phyloP scores from a whole-genome alignment of 306 rosid genomes.

The Pyrus communis region DNA sequence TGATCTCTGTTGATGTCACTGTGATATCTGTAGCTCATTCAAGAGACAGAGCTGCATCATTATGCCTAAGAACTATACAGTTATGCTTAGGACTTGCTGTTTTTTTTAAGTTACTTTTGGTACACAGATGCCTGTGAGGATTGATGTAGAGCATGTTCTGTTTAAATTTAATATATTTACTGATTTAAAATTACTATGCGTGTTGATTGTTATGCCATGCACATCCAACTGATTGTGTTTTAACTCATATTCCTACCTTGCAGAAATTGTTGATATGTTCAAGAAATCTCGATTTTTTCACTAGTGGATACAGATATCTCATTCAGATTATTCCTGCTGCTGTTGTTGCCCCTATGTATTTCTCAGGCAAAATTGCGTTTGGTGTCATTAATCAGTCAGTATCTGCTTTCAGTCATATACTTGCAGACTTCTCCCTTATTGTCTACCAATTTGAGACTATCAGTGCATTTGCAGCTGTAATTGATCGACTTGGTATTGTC shows the following conservation, averaged over 20 bases:
- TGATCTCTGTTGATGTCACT: too few relatives aligned
- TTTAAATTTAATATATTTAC: too few relatives aligned
- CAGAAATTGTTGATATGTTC: slow-evolving; percentile 88
- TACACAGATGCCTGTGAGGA: too few relatives aligned
- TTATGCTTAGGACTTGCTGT: neutral
- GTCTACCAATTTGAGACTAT: slow-evolving; percentile 91
- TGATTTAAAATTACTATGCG: too few relatives aligned
- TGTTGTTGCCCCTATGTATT: slow-evolving; percentile 96
- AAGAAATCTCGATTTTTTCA: slow-evolving; percentile 89
- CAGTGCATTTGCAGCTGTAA: slow-evolving; percentile 93
- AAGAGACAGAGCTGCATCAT: too few relatives aligned
- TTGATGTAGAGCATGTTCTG: too few relatives aligned
- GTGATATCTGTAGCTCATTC: too few relatives aligned
- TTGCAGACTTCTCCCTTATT: slow-evolving; percentile 84
- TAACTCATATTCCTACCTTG: slow-evolving; percentile 8
- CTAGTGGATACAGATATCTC: slow-evolving; percentile 80
- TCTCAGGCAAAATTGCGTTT: slow-evolving; percentile 92
- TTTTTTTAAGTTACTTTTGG: neutral
- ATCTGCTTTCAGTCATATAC: slow-evolving; percentile 94
- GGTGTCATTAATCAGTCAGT: slow-evolving; percentile 97
- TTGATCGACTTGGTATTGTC: slow-evolving; percentile 79
- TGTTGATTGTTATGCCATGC: too few relatives aligned
- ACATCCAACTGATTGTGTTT: neutral
- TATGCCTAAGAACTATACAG: neutral
- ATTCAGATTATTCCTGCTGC: slow-evolving; percentile 98